Base-by-base conservation (phyloP, 2,329 filamentous ascomycete species). In the Nemania sp. region DNA sequence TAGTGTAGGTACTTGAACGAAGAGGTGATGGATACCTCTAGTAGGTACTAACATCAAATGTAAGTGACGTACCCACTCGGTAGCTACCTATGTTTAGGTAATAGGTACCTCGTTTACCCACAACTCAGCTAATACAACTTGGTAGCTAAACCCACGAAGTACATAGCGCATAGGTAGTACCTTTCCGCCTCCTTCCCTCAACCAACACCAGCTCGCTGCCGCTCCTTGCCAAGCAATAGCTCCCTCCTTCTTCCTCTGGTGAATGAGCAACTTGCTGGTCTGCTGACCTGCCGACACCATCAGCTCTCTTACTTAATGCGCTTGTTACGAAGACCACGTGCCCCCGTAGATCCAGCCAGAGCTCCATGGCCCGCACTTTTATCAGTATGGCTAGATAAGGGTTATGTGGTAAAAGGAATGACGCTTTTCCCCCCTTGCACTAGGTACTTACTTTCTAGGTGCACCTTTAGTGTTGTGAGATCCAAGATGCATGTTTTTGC, bases 231-330 rank as follows among this genome's bases (percentile, higher is more conserved):
- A 58, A 61, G 59, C 20, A 13, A 9, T 29, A 57, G 55, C 40
- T 56, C 29, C 54, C 53, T 35, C 54, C 58, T 62, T 21, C 18
- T 57, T 10, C 32, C 48, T 37, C 18, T 42, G 32, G 60, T 62
- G 21, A 34, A 59, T 60, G 45, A 45, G 53, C 57, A 54, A 35
- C 50, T 45, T 45, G 55, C 17, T 57, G 60, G 63, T 65, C 63
- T 63, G 63, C 60, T 65, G 63, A 65, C 63, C 63, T 60, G 37
- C 54, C 18, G 21, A 35, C 50, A 54, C 59, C 49, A 56, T 62
- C 59, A 62, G 53, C 56, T 49, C 53, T 63, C 59, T 54, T 59
- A 57, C 62, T 62, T 20, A 49, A 62, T 62, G 29, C 15, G 54
- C 56, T 47, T 35, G 34, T 50, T 40, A n/a, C 17, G 40, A 37